These are phyloP conservation scores for Phycomyces nitens DNA, from an alignment of 192 early-diverging fungal genomes.

Conservation along the genomic window DNA sequence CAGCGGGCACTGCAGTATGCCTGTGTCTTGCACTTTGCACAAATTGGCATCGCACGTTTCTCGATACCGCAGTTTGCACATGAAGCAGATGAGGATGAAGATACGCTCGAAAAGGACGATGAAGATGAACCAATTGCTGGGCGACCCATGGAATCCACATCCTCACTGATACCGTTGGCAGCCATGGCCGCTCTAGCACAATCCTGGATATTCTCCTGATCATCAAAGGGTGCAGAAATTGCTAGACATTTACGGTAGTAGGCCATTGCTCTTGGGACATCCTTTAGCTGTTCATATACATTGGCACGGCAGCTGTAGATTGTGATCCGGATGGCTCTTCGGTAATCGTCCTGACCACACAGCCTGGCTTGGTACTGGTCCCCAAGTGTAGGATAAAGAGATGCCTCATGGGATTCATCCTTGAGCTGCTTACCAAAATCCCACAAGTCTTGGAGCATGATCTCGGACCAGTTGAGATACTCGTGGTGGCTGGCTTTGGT, in stretches of 20 bases:
- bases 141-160: no score
- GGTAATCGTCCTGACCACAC: constrained; percentile 5
- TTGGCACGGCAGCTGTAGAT: constrained; percentile 31
- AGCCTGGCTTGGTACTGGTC: background rate
- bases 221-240: constrained; percentile 11
- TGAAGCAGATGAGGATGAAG: constrained; percentile 4
- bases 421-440: constrained; percentile 21
- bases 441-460: constrained; percentile 5
- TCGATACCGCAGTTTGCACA: constrained; percentile 30
- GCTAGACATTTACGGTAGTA: constrained; percentile 32
- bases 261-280: constrained; percentile 13
- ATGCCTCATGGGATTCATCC: constrained; percentile 11
- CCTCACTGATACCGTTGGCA: no score
- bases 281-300: constrained; percentile 13
- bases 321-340: constrained; percentile 23
- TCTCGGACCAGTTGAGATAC: background rate
- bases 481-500: background rate
- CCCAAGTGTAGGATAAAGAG: background rate
- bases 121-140: background rate
- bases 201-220: constrained; percentile 10
- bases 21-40: constrained; percentile 27
- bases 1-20: constrained; percentile 27
- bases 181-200: background rate
- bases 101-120: constrained; percentile 7
- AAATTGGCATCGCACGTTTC: constrained; percentile 32